Evolutionary conservation across 176 grass and related monocot genomes (phyloP), one percentile per base, ranked within the genome.

Genomic region (Paspalum vaginatum): DNA sequence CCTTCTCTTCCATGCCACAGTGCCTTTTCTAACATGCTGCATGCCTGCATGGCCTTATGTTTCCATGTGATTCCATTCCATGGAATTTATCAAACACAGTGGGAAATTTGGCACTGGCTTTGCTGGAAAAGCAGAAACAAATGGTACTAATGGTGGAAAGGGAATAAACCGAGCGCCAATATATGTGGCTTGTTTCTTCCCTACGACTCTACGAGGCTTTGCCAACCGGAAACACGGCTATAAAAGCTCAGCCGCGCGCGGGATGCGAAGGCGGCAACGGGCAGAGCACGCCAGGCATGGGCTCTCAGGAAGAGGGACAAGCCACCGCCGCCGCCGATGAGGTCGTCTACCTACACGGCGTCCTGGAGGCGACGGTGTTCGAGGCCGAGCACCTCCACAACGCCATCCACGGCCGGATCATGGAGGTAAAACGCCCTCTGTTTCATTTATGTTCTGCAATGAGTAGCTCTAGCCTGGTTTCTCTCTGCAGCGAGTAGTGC

Each of bases 321-420:
- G 25, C 49, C 60, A 9, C 9, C 52, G 58, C 26, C 41, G 76
- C 9, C 38, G 14, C 24, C n/a, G 70, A 17, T 17, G 76, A 52
- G 51, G 79, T 82, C 47, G n/a, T 55, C n/a, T 80, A 91, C 70
- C 88, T 97, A 27, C 94, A 97, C 74, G 94, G 94, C 70, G 56
- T 93, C 54, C 83, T 97, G 18, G 91, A 93, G 71, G 73, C 54
- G n/a, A 91, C 94, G 3, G 83, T 97, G 71, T 91, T 87, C 65
- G 88, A 97, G 79, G 88, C 90, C 24, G 67, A 81, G 77, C 84
- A 93, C 46, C 88, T 97, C 42, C 88, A 89, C 76, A 79, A 91
- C 68, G 54, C 79, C 66, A 70, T 93, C 65, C 68, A 64, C 73
- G 88, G 77, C 65, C 65, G 82, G 22, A 81, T 93, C 37, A 89